These are phyloP conservation scores for Penicillium sp. DNA, from an alignment of 2,329 filamentous ascomycete genomes.

Conservation along the genomic window DNA sequence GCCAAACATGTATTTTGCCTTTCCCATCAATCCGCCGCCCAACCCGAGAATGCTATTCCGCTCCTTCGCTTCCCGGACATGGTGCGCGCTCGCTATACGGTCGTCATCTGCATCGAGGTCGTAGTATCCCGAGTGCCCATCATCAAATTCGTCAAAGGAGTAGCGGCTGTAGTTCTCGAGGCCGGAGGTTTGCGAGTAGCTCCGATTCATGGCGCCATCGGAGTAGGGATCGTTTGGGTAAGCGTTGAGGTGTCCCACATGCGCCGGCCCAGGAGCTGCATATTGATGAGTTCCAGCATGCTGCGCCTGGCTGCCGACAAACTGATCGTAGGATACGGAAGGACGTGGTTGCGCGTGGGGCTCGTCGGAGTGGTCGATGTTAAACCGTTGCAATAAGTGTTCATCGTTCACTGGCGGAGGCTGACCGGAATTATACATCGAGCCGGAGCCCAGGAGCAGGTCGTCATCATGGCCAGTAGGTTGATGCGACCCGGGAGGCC, in stretches of 20 bases:
- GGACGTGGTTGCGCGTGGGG: slow-evolving; percentile 58
- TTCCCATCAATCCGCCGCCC: slow-evolving; percentile 80
- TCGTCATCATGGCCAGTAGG: slow-evolving; percentile 42
- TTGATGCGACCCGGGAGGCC: slow-evolving; percentile 50
- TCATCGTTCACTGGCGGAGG: slow-evolving; percentile 76
- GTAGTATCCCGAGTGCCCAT: slow-evolving; percentile 75
- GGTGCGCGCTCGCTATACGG: slow-evolving; percentile 46
- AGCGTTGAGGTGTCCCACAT: slow-evolving; percentile 29
- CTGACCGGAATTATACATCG: slow-evolving; percentile 66
- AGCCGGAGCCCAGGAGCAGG: slow-evolving; percentile 39
- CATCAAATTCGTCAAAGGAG: slow-evolving; percentile 77
- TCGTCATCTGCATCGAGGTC: slow-evolving; percentile 60
- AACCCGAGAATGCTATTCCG: slow-evolving; percentile 84
- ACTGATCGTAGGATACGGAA: slow-evolving; percentile 91
- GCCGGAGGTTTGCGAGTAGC: slow-evolving; percentile 71
- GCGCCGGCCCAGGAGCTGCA: slow-evolving; percentile 34
- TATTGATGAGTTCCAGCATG: slow-evolving; percentile 42
- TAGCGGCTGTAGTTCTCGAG: slow-evolving; percentile 87
- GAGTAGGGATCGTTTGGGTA: slow-evolving; percentile 38
- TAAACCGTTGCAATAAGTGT: slow-evolving; percentile 68
- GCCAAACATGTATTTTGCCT: slow-evolving; percentile 83
- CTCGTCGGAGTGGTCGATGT: slow-evolving; percentile 61
- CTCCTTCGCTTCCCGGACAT: slow-evolving; percentile 58
- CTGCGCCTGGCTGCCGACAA: slow-evolving; percentile 64
- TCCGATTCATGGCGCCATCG: slow-evolving; percentile 37